Base-by-base conservation (phyloP, 1,284 basidiomycete species). In the Ustilago crameri region DNA sequence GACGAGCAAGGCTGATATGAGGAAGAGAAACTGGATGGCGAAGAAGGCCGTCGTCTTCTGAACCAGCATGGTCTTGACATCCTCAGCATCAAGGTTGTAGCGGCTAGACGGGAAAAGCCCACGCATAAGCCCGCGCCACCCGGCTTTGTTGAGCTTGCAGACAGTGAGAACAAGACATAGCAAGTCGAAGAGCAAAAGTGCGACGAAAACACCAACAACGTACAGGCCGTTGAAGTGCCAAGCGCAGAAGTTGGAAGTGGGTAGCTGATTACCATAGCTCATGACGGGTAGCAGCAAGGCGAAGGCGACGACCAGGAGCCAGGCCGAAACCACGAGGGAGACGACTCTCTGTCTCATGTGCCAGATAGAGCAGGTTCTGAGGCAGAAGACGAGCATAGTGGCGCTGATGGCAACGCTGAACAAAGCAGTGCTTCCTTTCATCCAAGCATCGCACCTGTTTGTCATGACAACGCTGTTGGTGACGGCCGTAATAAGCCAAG, bases 11-110 rank as follows among this genome's bases (percentile, higher is more conserved):
- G 66, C 61, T 26, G 64, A 63, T 57, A 63, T 56, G 59, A 79
- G 68, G 27, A 79, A 59, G 47, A 57, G 57, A 49, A 78, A 76
- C 34, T 77, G 75, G 14, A 76, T 65, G 26, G 60, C 40, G 40
- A 75, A 78, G 59, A 78, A 79, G 8, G 63, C 62, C 22, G 66
- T 74, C 34, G 77, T 77, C 44, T 71, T 66, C 47, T 79, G 75
- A 5, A 79, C 67, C 26, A 79, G 70, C 75, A 79, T 79, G 44
- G 58, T 56, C 54, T 60, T 72, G 45, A 79, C 69, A 35, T 79
- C 77, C 32, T 78, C 77, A 3, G 70, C 47, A 38, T 74, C 72
- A 27, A 69, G 41, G 30, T 73, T 70, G 43, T 55, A 43, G 15
- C 52, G 46, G 27, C 46, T 50, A 7, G 52, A 48, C 2, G 77